Base-by-base conservation (phyloP, 2,329 filamentous ascomycete species). In the Colletotrichum noveboracense region DNA sequence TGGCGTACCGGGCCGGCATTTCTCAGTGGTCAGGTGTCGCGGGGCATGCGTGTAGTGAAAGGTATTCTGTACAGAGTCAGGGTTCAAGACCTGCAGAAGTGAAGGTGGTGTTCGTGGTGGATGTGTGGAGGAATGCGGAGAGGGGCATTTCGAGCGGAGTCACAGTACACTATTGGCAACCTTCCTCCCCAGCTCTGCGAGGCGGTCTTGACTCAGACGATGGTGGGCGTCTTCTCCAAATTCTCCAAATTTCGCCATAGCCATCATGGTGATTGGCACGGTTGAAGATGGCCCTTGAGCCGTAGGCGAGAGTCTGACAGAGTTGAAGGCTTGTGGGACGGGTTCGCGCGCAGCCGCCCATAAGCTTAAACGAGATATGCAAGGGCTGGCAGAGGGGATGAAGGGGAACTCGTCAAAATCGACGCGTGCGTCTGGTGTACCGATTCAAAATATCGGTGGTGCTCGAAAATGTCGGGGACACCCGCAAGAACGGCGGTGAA, bases 111-210 rank as follows among this genome's bases (percentile, higher is more conserved):
- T 61, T 30, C 55, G 16, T 61, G 66, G 65, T 76, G 74, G 74
- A 76, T 76, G 70, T 32, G 74, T 60, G 70, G 70, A 76, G 74
- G 70, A 75, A 70, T 75, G 73, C 65, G 73, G 73, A 75, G 70
- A 68, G 21, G 70, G 48, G 24, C 58, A 26, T 28, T 16, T 68
- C 55, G 34, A 52, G 74, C 56, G 58, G 70, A 76, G 74, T 69
- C 74, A 48, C 60, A 28, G 43, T 52, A 52, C 43, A 73, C 64
- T 61, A 36, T 43, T 60, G 70, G 58, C 21, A 55, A 30, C 58
- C 64, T 38, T 48, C 24, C 12, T 56, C 43, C 62, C 69, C 73
- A 75, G 70, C 48, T 36, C 56, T 60, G 48, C 30, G 16, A 36
- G 48, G 36, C 34, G 24, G 38, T 48, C 70, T 76, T 58, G 74